These are phyloP conservation scores for Nakazawaea ishiwadae DNA, from an alignment of 805 yeast species.

Conservation along the genomic window DNA sequence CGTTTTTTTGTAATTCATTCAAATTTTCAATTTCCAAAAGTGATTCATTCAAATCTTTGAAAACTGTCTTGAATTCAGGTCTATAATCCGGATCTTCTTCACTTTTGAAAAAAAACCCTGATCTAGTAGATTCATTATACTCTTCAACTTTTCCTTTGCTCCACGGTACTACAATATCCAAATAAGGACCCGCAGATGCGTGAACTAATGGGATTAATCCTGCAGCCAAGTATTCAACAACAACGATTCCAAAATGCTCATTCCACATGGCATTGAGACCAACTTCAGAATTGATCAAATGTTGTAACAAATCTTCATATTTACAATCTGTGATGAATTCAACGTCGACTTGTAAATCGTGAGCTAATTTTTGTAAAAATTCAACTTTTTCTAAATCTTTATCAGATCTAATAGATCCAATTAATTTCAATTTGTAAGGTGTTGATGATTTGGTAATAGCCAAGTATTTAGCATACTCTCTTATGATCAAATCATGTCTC, in stretches of 20 bases:
- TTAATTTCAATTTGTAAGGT: constrained; percentile 59
- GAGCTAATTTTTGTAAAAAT: constrained; percentile 39
- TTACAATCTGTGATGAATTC: constrained; percentile 71
- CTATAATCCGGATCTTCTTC: constrained; percentile 65
- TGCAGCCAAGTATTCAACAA: constrained; percentile 85
- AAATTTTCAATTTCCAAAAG: constrained; percentile 31
- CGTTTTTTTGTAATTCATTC: constrained; percentile 17
- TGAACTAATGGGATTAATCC: constrained; percentile 89
- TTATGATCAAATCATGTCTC: constrained; percentile 69
- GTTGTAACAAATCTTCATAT: constrained; percentile 52
- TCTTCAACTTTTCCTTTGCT: no score
- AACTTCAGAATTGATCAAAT: constrained; percentile 52
- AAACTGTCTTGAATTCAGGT: constrained; percentile 18
- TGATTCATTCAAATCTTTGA: constrained; percentile 44
- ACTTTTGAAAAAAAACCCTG: constrained; percentile 80
- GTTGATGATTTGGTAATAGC: constrained; percentile 13
- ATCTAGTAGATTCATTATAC: constrained; percentile 34
- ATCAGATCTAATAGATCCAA: constrained; percentile 79
- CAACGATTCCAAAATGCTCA: constrained; percentile 97
- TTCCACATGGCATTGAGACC: constrained; percentile 99
- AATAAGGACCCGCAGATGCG: constrained; percentile 91
- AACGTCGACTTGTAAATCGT: constrained; percentile 35
- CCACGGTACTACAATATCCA: constrained; percentile 75
- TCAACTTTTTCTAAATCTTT: constrained; percentile 60
- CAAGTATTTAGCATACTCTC: constrained; percentile 57